phyloP scores from a whole-genome alignment of 306 rosid species.

The Lagenaria siceraria region DNA sequence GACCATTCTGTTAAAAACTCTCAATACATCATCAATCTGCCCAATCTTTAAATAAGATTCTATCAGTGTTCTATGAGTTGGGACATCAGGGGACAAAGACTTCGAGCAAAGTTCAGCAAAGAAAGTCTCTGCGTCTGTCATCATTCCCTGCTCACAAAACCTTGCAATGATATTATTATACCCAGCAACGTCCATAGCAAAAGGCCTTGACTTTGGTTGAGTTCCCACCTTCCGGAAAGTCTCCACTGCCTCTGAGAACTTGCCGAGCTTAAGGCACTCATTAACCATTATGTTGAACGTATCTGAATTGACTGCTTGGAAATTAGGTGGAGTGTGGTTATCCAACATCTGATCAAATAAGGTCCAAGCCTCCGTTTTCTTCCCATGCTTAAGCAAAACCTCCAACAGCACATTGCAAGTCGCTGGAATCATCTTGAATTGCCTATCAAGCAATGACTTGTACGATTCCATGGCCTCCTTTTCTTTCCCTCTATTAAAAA shows the following conservation, averaged over 20 bases:
- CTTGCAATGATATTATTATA: conserved; percentile 70
- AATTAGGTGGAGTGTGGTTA: conserved; percentile 77
- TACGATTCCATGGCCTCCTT: conserved; percentile 91
- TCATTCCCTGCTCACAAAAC: conserved; percentile 67
- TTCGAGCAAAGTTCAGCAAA: conserved; percentile 64
- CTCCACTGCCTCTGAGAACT: conserved; percentile 39
- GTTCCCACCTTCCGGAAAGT: conserved; percentile 78
- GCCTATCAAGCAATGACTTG: conserved; percentile 47
- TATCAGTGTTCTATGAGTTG: conserved; percentile 59
- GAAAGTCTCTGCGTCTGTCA: conserved; percentile 49
- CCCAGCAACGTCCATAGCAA: conserved; percentile 88
- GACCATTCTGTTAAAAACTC: conserved; percentile 64
- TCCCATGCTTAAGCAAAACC: conserved; percentile 61
- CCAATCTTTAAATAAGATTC: conserved; percentile 55
- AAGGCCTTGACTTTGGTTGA: conserved; percentile 55
- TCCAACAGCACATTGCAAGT: conserved; percentile 79
- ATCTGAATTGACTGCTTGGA: conserved; percentile 82
- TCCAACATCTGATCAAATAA: conserved; percentile 74
- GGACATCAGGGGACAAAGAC: conserved; percentile 77
- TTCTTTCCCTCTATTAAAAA: conserved; percentile 40
- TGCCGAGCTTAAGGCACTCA: conserved; percentile 58
- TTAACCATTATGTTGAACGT: conserved; percentile 83
- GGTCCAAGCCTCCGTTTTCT: conserved; percentile 42
- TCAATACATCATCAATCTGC: conserved; percentile 64
- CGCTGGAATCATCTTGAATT: conserved; percentile 72